Evolutionary conservation across 768 basidiomycete genomes (phyloP).

Genomic region (Hypholoma sublateritium): DNA sequence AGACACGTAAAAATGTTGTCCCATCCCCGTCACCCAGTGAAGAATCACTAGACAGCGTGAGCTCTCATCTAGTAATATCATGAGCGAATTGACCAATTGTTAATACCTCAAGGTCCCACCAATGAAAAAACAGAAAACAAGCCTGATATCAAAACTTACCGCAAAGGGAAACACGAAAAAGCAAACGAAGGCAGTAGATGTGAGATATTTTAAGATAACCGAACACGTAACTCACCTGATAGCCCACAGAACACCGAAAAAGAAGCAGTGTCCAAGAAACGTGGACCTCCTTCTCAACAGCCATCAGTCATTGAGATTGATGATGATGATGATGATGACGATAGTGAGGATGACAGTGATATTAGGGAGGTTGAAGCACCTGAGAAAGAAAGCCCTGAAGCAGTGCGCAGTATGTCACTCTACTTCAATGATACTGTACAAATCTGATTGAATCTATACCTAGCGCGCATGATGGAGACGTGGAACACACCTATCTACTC

Average conservation of each 20-base stretch:
- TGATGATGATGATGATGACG: background rate
- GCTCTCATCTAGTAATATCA: background rate
- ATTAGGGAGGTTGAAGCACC: background rate
- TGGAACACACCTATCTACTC: slow-evolving; percentile 17
- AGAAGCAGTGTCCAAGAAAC: too few relatives aligned
- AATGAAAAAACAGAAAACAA: background rate
- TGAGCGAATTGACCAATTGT: background rate
- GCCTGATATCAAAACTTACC: background rate
- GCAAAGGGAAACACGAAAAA: background rate
- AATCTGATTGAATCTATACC: background rate
- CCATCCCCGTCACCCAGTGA: background rate
- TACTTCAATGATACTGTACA: background rate
- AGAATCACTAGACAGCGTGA: background rate
- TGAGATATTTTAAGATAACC: too few relatives aligned
- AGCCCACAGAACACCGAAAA: background rate
- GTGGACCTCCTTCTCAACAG: background rate
- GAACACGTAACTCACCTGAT: background rate
- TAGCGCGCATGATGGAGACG: background rate
- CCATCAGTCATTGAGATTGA: background rate
- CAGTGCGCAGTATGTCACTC: background rate
- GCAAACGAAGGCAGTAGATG: too few relatives aligned
- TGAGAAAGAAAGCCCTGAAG: background rate
- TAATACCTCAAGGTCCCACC: background rate
- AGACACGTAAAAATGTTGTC: background rate
- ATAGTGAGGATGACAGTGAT: background rate